Evolutionary conservation across 1,284 basidiomycete species (phyloP).

Genomic region (Pseudozyma pruni): DNA sequence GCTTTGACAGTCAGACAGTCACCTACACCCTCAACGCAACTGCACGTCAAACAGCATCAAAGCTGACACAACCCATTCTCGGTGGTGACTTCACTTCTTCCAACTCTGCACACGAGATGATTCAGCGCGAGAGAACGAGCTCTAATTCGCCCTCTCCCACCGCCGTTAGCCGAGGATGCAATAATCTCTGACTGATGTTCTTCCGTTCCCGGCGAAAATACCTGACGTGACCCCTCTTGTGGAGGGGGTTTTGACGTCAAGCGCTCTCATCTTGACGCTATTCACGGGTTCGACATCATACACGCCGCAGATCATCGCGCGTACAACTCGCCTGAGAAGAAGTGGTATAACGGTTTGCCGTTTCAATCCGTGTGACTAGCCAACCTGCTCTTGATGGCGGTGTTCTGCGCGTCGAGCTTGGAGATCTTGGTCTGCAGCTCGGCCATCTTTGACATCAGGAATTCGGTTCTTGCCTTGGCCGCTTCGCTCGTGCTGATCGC

Average conservation of each 20-base stretch:
- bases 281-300: no score
- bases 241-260: no score
- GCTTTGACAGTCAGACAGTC: no score
- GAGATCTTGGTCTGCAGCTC: constrained; percentile 76
- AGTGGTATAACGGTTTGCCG: neutral
- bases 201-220: no score
- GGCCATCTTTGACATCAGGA: constrained; percentile 80
- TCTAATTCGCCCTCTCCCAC: no score
- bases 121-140: neutral
- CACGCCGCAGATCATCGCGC: no score
- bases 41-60: neutral
- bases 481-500: constrained; percentile 70
- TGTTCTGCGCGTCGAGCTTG: constrained; percentile 39
- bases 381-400: constrained; percentile 41
- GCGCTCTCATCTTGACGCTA: no score
- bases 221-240: no score
- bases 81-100: neutral
- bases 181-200: no score
- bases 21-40: neutral
- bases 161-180: no score
- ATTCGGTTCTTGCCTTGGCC: constrained; percentile 75
- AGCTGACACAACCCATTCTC: constrained; percentile 10
- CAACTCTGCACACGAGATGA: neutral
- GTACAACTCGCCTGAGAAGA: no score
- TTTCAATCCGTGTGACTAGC: constrained; percentile 16